Evolutionary conservation across 2,329 filamentous ascomycete species (phyloP), one percentile per base, ranked within the genome.

Genomic region (Penicillium sp.): DNA sequence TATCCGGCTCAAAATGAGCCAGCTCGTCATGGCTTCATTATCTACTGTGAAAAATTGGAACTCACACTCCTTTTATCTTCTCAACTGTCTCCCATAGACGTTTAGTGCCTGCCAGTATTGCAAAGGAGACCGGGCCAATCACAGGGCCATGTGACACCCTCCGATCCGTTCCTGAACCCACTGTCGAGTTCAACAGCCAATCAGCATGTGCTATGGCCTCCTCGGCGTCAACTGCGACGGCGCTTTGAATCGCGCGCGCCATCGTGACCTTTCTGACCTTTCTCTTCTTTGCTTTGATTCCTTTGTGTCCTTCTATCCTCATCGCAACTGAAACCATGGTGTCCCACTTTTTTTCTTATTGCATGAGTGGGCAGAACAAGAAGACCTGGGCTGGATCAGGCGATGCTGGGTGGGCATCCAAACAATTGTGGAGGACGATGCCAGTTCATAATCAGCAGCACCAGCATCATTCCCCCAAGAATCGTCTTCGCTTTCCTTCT

Each of bases 341-440:
- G 49, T 55, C 44, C 36, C 52, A 50, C 50, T 42, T 45, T 45
- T 42, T 24, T 52, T 43, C 46, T 54, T 26, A 35, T n/a, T 45
- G 47, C 46, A 33, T 33, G 43, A 38, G 34, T 35, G 45, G 27
- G 29, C 13, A 2, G 12, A 26, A 18, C 12, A 12, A 36, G 7
- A 11, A 32, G 24, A 33, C 11, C 35, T 39, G 35, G 34, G 29
- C 43, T 45, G 35, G 43, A 32, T 34, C 35, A 18, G 43, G 6
- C 35, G n/a, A 39, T 39, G n/a, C 27, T 26, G 18, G 32, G 32
- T 26, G 34, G 33, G 9, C 26, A 1, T 26, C 27, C 29, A 13
- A 28, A 41, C 39, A 29, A 13, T 7, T 12, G 35, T 32, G 28
- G 27, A 28, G 38, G 9, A 24, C 4, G 24, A 12, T 40, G 33